Evolutionary conservation across 2,329 filamentous ascomycete genomes (phyloP).

Genomic region (Beauveria brongniartii): DNA sequence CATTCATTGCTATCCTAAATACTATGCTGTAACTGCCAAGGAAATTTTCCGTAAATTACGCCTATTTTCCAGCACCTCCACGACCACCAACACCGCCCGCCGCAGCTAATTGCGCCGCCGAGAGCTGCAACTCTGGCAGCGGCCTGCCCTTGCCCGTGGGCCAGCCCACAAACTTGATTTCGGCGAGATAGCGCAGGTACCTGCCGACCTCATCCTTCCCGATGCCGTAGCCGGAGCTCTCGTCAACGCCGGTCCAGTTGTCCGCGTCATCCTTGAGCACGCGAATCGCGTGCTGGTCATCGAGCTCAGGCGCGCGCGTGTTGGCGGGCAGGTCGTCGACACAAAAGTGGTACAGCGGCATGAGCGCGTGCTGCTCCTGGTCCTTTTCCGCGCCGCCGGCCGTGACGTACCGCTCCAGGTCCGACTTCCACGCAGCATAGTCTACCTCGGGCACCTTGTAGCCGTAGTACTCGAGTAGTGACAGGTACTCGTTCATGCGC

Average conservation of each 20-base stretch:
- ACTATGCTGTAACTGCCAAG: too few relatives aligned
- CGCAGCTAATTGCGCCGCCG: too few relatives aligned
- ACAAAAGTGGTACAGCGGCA: constrained; percentile 67
- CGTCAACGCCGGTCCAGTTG: constrained; percentile 50
- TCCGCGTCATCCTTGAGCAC: constrained; percentile 56
- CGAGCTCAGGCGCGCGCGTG: constrained; percentile 62
- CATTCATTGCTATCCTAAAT: too few relatives aligned
- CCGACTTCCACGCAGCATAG: constrained; percentile 37
- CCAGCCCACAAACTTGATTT: constrained; percentile 23
- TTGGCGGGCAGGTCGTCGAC: constrained; percentile 58
- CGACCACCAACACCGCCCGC: too few relatives aligned
- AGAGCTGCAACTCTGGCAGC: too few relatives aligned
- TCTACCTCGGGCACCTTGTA: constrained; percentile 69
- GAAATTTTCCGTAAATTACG: too few relatives aligned
- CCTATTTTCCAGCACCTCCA: too few relatives aligned
- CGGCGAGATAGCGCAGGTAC: constrained; percentile 22
- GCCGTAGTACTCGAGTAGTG: constrained; percentile 59
- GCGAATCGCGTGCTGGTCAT: constrained; percentile 53
- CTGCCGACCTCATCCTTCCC: constrained; percentile 19
- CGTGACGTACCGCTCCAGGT: constrained; percentile 22
- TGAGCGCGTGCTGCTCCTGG: constrained; percentile 23
- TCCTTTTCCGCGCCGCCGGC: constrained; percentile 19
- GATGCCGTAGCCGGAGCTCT: constrained; percentile 36
- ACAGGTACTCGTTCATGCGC: constrained; percentile 70
- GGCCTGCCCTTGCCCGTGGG: constrained; percentile 15